Base-by-base conservation (phyloP, 2,329 filamentous ascomycete species). In the Claviceps paspali region DNA sequence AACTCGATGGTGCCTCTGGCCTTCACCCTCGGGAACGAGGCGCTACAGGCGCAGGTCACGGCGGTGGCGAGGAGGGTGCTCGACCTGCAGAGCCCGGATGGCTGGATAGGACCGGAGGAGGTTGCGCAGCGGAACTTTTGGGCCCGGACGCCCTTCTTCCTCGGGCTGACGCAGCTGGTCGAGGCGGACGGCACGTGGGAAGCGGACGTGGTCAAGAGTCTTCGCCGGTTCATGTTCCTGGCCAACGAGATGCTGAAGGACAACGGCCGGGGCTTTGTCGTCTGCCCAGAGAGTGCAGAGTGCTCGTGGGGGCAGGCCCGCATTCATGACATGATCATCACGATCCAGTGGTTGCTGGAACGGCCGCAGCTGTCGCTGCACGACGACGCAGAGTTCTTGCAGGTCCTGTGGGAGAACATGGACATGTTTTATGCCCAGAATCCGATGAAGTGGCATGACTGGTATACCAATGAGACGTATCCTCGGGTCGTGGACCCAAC, bases 1-100 rank as follows among this genome's bases (percentile, higher is more conserved):
- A 76, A 76, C 45, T 66, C 64, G 2, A 53, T 75, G 2, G 70
- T 76, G 0, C 70, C 70, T 2, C 52, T 76, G 35, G 69, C 72
- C 1, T 76, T 67, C 44, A 51, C 53, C 0, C 49, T 70, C 2
- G 55, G 67, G 27, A 62, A 73, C 47, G 38, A 41, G 3, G 34
- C 44, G 8, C 44, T 54, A 28, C 68, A 70, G 47, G 47, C 42
- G 0, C 68, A 75, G 41, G 63, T 44, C 4, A 33, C 41, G 4
- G 10, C 38, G 1, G 44, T 49, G 10, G 68, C 24, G 50, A 55
- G 61, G 19, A 60, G 60, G 35, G 59, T 71, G 1, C 52, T 75
- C 19, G 49, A 51, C 3, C 51, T 56, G 17, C 60, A 63, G 35
- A 42, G 47, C 6, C 36, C 43, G 0, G 70, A 75, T 49, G 70